Conservation (phyloP, 768 basidiomycete genomes). For the Amanita pseudoporphyria region DNA sequence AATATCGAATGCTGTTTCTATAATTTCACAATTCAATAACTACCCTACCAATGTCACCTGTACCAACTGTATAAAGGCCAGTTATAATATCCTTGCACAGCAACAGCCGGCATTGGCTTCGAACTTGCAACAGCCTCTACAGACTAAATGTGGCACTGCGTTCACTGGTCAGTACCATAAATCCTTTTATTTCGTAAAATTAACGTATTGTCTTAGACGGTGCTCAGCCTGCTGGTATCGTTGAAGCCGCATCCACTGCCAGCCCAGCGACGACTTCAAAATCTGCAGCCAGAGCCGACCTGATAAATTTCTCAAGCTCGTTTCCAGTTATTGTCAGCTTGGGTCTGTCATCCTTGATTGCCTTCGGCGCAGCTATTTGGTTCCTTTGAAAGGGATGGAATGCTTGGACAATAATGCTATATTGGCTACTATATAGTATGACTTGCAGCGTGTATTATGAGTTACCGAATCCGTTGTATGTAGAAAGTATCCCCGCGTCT, state of each 20-base stretch:
- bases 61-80: constrained; percentile 43
- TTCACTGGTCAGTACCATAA: constrained; percentile 37
- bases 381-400: not conserved
- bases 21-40: constrained; percentile 9
- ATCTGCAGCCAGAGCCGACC: constrained; percentile 8
- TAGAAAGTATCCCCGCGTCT: not conserved
- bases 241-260: constrained; percentile 21
- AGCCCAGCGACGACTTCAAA: constrained; percentile 11
- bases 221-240: constrained; percentile 24
- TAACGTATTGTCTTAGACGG: constrained; percentile 23
- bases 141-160: constrained; percentile 36
- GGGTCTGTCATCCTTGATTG: not conserved
- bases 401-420: not conserved
- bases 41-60: constrained; percentile 35
- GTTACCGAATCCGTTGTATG: not conserved
- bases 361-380: not conserved
- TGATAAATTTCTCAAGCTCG: not conserved
- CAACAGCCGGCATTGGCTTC: constrained; percentile 26
- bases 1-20: constrained; percentile 19
- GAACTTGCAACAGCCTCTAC: constrained; percentile 18
- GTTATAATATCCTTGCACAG: constrained; percentile 32
- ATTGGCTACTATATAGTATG: not conserved
- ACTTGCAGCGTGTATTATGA: not conserved
- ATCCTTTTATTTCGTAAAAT: not conserved
- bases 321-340: not conserved